These are phyloP conservation scores for Claviceps africana DNA, from an alignment of 2,329 filamentous ascomycete species.

Conservation along the genomic window DNA sequence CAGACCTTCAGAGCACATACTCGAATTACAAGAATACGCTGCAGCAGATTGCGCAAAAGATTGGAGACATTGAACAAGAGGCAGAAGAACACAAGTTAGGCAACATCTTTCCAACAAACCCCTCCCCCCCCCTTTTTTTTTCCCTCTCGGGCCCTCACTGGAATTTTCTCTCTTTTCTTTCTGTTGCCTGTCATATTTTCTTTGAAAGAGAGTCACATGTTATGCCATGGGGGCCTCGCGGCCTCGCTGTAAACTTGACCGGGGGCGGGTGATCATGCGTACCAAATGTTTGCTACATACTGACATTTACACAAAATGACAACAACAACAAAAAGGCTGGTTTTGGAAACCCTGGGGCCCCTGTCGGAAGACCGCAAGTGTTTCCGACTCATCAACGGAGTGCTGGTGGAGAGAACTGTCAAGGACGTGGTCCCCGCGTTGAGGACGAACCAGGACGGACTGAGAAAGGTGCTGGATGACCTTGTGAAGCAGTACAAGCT, in stretches of 20 bases:
- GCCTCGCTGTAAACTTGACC: too few relatives aligned
- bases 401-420: conserved; percentile 86
- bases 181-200: too few relatives aligned
- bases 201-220: too few relatives aligned
- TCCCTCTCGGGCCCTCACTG: too few relatives aligned
- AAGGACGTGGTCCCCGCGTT: conserved; percentile 82
- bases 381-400: conserved; percentile 97
- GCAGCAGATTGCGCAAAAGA: conserved; percentile 88
- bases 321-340: conserved; percentile 73
- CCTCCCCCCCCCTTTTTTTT: too few relatives aligned
- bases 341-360: conserved; percentile 80
- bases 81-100: conserved; percentile 88
- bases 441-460: conserved; percentile 82
- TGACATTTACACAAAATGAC: too few relatives aligned
- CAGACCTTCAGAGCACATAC: conserved; percentile 71
- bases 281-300: neutral
- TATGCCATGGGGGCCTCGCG: too few relatives aligned
- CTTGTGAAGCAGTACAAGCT: conserved; percentile 91
- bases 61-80: conserved; percentile 94
- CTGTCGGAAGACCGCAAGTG: conserved; percentile 80
- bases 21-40: conserved; percentile 64
- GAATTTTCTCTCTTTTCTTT: too few relatives aligned
- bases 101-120: too few relatives aligned
- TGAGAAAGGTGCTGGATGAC: conserved; percentile 89
- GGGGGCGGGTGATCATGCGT: neutral